Conservation (phyloP, 306 rosid genomes). For the Sphenostylis stenocarpa region DNA sequence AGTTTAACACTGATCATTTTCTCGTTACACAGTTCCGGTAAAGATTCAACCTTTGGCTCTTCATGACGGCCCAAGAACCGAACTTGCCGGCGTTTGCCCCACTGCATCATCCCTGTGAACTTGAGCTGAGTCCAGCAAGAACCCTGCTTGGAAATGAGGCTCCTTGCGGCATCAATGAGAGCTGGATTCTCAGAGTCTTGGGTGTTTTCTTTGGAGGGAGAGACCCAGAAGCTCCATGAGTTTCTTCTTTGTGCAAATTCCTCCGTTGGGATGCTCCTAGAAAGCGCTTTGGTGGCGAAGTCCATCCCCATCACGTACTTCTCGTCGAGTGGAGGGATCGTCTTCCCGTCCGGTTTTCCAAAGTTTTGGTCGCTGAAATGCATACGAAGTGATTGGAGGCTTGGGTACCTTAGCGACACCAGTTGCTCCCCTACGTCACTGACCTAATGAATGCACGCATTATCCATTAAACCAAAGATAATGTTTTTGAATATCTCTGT, state of each 20-base stretch:
- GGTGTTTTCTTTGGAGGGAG: conserved; percentile 15
- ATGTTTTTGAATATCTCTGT: neutral
- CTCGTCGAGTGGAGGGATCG: conserved; percentile 67
- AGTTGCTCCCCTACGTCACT: conserved; percentile 46
- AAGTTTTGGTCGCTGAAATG: conserved; percentile 44
- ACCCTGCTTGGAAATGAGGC: conserved; percentile 52
- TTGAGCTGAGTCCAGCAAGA: conserved; percentile 66
- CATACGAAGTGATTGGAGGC: conserved; percentile 60
- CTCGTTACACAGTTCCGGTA: conserved; percentile 21
- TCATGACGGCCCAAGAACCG: conserved; percentile 58
- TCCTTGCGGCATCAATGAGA: conserved; percentile 22
- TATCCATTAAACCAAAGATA: neutral
- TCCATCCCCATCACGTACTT: conserved; percentile 56
- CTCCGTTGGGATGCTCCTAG: conserved; percentile 47
- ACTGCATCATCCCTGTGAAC: conserved; percentile 65
- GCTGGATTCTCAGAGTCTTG: conserved; percentile 26
- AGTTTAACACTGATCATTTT: neutral
- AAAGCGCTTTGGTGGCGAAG: conserved; percentile 51
- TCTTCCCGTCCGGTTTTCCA: conserved; percentile 42
- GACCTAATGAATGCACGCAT: conserved; percentile 47
- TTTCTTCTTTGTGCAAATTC: conserved; percentile 48
- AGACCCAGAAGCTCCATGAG: conserved; percentile 74
- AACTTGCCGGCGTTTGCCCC: conserved; percentile 78
- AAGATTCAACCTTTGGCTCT: conserved; percentile 42
- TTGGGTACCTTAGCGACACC: conserved; percentile 71